Evolutionary conservation across 257 asterid genomes (phyloP).

Genomic region (Gentiana macrophylla): DNA sequence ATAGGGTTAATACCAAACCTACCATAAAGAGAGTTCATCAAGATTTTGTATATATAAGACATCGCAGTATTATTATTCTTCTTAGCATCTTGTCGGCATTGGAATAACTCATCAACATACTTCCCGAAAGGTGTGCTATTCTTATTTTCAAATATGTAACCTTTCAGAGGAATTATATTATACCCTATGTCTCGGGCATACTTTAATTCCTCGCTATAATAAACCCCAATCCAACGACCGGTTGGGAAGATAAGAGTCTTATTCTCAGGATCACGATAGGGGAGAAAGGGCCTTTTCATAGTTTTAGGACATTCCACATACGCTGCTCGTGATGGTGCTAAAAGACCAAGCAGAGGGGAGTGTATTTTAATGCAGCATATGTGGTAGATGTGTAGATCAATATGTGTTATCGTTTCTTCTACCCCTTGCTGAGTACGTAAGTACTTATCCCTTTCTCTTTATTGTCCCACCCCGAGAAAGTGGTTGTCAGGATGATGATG

Average conservation of each 20-base stretch:
- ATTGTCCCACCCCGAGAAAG: too few relatives aligned
- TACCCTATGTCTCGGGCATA: too few relatives aligned
- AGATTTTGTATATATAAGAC: conserved; percentile 7
- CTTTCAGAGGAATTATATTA: too few relatives aligned
- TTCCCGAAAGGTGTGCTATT: too few relatives aligned
- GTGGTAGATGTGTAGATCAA: too few relatives aligned
- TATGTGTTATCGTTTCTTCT: background rate
- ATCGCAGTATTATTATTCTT: background rate
- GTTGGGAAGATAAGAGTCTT: conserved; percentile 4
- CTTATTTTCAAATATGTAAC: too few relatives aligned
- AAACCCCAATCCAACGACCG: background rate
- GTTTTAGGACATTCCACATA: background rate
- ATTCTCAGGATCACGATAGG: conserved; percentile 1
- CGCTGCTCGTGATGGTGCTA: too few relatives aligned
- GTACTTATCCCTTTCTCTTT: background rate
- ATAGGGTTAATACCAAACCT: conserved; percentile 8
- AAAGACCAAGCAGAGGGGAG: too few relatives aligned
- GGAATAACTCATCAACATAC: too few relatives aligned
- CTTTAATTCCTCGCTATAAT: too few relatives aligned
- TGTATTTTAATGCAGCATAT: too few relatives aligned
- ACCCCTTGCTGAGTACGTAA: background rate
- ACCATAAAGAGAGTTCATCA: background rate
- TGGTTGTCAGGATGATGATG: too few relatives aligned
- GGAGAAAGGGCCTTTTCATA: conserved; percentile 1
- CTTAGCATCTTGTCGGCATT: background rate